These are phyloP conservation scores for Scortechinia acanthostroma DNA, from an alignment of 2,329 filamentous ascomycete species.

Conservation along the genomic window DNA sequence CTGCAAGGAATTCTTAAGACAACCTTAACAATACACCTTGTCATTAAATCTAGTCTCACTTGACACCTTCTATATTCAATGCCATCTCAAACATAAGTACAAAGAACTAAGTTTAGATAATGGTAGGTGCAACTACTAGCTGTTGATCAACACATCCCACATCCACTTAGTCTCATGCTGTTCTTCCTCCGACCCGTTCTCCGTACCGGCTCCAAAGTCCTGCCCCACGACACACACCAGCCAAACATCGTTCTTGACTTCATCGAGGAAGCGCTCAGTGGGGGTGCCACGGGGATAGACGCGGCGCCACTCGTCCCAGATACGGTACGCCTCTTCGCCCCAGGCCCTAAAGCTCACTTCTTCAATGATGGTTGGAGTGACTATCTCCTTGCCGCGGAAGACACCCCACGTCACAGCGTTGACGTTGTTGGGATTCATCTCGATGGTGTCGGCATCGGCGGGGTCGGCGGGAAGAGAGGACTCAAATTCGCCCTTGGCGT, in stretches of 20 bases:
- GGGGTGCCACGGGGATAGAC: conserved; percentile 50
- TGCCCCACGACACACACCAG: conserved; percentile 62
- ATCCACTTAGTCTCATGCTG: conserved; percentile 25
- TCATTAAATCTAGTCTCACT: too few species aligned
- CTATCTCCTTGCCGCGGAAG: conserved; percentile 68
- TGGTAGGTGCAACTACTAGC: too few species aligned
- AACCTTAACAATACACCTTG: too few species aligned
- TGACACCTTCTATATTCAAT: too few species aligned
- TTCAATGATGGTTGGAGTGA: conserved; percentile 71
- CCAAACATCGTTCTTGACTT: conserved; percentile 50
- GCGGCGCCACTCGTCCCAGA: conserved; percentile 66
- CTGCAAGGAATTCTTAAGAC: too few species aligned
- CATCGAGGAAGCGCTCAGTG: conserved; percentile 46
- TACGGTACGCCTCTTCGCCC: conserved; percentile 67
- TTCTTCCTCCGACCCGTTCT: conserved; percentile 23
- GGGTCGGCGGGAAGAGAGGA: conserved; percentile 34
- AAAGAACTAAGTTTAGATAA: too few species aligned
- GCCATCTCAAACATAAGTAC: too few species aligned
- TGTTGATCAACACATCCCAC: conserved; percentile 26
- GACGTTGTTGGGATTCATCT: conserved; percentile 26
- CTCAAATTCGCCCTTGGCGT: conserved; percentile 45
- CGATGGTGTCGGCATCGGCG: conserved; percentile 6
- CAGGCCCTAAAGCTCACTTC: conserved; percentile 66
- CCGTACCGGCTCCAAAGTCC: conserved; percentile 23
- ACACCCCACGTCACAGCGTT: conserved; percentile 72